phyloP scores from a whole-genome alignment of 2,329 filamentous ascomycete genomes.

The Colletotrichum sp. region DNA sequence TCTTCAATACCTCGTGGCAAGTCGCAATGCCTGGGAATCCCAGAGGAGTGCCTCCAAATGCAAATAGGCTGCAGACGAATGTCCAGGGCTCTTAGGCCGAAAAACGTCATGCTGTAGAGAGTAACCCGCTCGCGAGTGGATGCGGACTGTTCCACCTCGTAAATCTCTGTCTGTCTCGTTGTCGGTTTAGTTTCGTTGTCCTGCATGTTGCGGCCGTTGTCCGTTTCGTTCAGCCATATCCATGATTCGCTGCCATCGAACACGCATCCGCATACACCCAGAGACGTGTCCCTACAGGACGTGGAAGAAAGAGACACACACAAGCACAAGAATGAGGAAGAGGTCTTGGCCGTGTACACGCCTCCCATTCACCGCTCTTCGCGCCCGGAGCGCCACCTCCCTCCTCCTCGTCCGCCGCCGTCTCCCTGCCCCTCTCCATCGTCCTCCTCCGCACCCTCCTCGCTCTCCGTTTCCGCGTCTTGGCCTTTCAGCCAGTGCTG shows the following conservation, averaged over 20 bases:
- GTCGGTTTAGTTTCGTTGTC: background rate
- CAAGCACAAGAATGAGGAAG: background rate
- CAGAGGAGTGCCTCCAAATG: background rate
- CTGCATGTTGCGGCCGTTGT: background rate
- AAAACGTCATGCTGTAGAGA: background rate
- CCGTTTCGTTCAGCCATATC: background rate
- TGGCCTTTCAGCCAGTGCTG: constrained; percentile 45
- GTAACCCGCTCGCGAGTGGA: background rate
- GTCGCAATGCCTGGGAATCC: background rate
- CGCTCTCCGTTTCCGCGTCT: background rate
- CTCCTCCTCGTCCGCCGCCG: background rate
- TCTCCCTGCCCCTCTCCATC: background rate
- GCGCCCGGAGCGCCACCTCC: background rate
- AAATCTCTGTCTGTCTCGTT: background rate
- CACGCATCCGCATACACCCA: constrained; percentile 15
- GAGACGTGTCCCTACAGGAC: background rate
- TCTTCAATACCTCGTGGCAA: constrained; percentile 11
- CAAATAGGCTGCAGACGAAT: background rate
- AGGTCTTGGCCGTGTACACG: background rate
- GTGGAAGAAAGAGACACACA: background rate
- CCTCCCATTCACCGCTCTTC: constrained; percentile 12
- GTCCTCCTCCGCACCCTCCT: background rate
- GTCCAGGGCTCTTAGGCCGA: background rate
- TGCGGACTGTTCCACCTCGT: background rate
- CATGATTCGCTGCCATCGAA: background rate